Conservation (phyloP, 1,284 basidiomycete species). For the Takashimella tepidaria region DNA sequence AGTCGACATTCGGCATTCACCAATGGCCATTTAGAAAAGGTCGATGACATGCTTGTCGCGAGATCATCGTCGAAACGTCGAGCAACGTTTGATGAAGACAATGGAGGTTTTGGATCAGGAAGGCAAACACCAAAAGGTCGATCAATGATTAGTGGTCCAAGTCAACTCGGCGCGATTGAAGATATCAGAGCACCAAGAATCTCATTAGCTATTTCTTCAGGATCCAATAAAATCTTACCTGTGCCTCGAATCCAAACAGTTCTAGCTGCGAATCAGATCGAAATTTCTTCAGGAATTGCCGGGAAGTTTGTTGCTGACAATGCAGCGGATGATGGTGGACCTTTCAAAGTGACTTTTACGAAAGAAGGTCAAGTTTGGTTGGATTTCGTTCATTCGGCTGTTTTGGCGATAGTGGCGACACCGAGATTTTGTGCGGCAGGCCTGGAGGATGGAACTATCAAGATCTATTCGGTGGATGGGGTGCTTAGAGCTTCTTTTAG, state of each 20-base stretch:
- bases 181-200: slow-evolving; percentile 3
- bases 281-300: background rate
- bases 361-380: slow-evolving; percentile 68
- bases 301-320: slow-evolving; percentile 56
- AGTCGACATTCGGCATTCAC: background rate
- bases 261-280: slow-evolving; percentile 4
- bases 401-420: slow-evolving; percentile 62
- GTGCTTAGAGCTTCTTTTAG: slow-evolving; percentile 67
- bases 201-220: background rate
- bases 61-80: background rate
- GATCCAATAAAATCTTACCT: slow-evolving; percentile 9
- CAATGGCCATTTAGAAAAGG: background rate
- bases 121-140: background rate
- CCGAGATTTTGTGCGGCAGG: slow-evolving; percentile 66
- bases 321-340: slow-evolving; percentile 58
- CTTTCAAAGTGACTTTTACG: slow-evolving; percentile 33
- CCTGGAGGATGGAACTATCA: slow-evolving; percentile 67
- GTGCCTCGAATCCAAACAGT: slow-evolving; percentile 28
- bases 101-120: background rate
- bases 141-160: background rate
- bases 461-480: slow-evolving; percentile 73
- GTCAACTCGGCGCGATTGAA: background rate
- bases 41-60: background rate
- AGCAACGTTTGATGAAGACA: background rate
- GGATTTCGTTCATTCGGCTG: slow-evolving; percentile 72